These are phyloP conservation scores for Pelagomonas calceolata DNA, from an alignment of 108 stramenopile species.

Conservation along the genomic window DNA sequence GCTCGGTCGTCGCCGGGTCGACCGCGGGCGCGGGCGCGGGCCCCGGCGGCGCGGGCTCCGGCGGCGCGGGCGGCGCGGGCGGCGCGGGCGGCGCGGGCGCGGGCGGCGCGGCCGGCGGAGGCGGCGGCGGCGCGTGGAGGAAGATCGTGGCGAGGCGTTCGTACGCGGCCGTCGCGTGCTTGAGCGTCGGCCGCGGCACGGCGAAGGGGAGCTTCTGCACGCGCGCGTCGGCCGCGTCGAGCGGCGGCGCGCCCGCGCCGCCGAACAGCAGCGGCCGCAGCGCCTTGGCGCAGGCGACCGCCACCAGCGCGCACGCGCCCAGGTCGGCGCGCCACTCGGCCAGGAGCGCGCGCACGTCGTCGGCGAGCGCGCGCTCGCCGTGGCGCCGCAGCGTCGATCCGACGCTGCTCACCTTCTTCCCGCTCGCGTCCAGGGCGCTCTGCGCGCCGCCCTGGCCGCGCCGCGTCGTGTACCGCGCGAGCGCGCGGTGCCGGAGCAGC, in stretches of 20 bases:
- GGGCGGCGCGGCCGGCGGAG: neutral
- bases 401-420: neutral
- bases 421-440: constrained; percentile 43
- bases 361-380: neutral
- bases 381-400: neutral
- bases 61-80: constrained; percentile 11
- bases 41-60: constrained; percentile 31
- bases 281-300: neutral
- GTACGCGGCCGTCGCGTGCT: neutral
- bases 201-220: neutral
- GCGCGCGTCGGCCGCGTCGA: neutral
- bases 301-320: neutral
- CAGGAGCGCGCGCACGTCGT: neutral
- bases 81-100: neutral
- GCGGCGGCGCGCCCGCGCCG: neutral
- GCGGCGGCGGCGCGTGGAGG: neutral
- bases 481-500: constrained; percentile 37
- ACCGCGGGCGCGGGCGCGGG: constrained; percentile 1
- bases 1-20: neutral
- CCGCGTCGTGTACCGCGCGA: constrained; percentile 60
- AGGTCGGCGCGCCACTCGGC: neutral
- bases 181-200: neutral
- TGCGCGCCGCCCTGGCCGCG: constrained; percentile 76
- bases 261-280: neutral
- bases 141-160: neutral